Percentiles rank a stretch among this genome's conserved stretches.
Evolutionary conservation across 352 stramenopile genomes (phyloP).

Genomic region (Phytopythium sindhum): DNA sequence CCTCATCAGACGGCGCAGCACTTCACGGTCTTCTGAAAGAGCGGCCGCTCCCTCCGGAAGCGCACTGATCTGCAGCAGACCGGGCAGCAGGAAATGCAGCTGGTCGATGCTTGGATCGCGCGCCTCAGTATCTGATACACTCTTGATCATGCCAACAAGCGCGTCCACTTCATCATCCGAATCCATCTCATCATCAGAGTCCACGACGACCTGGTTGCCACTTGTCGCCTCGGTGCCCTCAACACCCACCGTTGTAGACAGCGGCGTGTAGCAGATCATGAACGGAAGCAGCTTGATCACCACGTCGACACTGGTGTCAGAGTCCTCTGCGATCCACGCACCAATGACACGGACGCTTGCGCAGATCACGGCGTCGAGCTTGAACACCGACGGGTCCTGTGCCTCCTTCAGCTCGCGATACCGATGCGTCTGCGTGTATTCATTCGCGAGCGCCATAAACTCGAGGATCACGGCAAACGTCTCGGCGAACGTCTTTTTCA

Average conservation of each 20-base stretch:
- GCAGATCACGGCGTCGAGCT: conserved; percentile 73
- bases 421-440: conserved; percentile 73
- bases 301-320: conserved; percentile 63
- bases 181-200: conserved; percentile 73
- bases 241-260: conserved; percentile 17
- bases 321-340: conserved; percentile 83
- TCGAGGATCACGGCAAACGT: conserved; percentile 71
- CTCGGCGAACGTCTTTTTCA: conserved; percentile 70
- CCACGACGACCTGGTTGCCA: conserved; percentile 9
- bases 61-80: conserved; percentile 74
- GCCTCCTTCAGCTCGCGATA: conserved; percentile 44
- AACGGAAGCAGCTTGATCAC: conserved; percentile 74
- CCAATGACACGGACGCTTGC: conserved; percentile 73
- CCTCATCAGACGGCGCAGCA: conserved; percentile 63
- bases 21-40: conserved; percentile 54
- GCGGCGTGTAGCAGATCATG: conserved; percentile 71
- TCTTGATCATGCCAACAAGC: conserved; percentile 40
- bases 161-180: conserved; percentile 68
- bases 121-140: conserved; percentile 25
- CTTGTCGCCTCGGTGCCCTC: conserved; percentile 12
- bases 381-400: conserved; percentile 29
- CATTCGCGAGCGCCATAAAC: conserved; percentile 56
- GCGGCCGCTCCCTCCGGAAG: conserved; percentile 47
- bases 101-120: conserved; percentile 52
- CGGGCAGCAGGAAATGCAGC: conserved; percentile 80